Conservation (phyloP, 2,329 filamentous ascomycete genomes). For the Plectosphaerella sp. region DNA sequence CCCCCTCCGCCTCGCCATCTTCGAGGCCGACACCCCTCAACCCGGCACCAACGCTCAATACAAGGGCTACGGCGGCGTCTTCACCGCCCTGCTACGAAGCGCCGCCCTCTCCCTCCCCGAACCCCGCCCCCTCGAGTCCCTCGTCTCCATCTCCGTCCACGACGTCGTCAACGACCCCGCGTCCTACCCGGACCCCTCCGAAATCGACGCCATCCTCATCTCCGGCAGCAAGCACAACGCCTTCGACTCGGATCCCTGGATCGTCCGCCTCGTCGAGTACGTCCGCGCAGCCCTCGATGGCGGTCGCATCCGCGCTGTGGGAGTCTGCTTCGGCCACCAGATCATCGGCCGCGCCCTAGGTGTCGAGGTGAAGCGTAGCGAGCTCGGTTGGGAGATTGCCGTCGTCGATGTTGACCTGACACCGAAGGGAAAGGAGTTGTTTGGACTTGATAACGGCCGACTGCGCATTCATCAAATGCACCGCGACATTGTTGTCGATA, state of each 20-base stretch:
- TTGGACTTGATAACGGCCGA: conserved; percentile 53
- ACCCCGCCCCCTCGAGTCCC: conserved; percentile 32
- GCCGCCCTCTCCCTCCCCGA: conserved; percentile 44
- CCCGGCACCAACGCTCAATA: conserved; percentile 60
- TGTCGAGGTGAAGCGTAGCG: conserved; percentile 60
- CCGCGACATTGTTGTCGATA: conserved; percentile 65
- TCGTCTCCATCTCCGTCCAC: conserved; percentile 59
- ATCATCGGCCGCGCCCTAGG: conserved; percentile 73
- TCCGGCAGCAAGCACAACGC: conserved; percentile 73
- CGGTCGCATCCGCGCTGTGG: conserved; percentile 64
- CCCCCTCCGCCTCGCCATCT: conserved; percentile 75
- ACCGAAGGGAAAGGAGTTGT: conserved; percentile 65
- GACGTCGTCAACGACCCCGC: conserved; percentile 64
- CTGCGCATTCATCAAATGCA: conserved; percentile 80
- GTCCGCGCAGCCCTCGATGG: conserved; percentile 54
- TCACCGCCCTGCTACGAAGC: conserved; percentile 53
- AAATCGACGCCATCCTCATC: conserved; percentile 78
- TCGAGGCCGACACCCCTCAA: conserved; percentile 81
- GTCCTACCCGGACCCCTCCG: conserved; percentile 66
- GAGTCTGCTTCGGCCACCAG: conserved; percentile 85
- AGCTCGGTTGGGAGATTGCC: conserved; percentile 75
- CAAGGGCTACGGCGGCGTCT: conserved; percentile 69
- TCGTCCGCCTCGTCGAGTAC: conserved; percentile 67
- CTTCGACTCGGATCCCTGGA: conserved; percentile 73
- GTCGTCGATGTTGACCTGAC: conserved; percentile 67